phyloP scores from a whole-genome alignment of 2,329 filamentous ascomycete genomes.

The Diaporthe eres region DNA sequence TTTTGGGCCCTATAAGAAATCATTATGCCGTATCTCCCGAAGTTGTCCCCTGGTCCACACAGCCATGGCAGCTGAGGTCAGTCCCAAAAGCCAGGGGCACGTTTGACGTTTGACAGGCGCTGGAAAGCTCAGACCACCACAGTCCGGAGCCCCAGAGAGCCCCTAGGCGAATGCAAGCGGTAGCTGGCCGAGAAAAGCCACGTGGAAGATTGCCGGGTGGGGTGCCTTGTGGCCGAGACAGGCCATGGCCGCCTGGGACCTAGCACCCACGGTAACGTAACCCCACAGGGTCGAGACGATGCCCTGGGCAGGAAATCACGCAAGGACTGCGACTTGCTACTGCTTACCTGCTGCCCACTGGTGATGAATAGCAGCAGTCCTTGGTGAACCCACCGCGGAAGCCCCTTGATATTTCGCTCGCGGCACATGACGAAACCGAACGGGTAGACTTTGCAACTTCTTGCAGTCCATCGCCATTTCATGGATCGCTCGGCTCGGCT shows the following conservation, averaged over 20 bases:
- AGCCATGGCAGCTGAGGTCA: not conserved
- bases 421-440: slow-evolving; percentile 28
- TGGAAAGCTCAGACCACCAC: slow-evolving; percentile 27
- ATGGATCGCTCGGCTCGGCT: slow-evolving; percentile 27
- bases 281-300: slow-evolving; percentile 31
- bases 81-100: slow-evolving; percentile 10
- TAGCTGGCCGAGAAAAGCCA: slow-evolving; percentile 32
- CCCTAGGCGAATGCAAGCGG: slow-evolving; percentile 22
- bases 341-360: slow-evolving; percentile 4
- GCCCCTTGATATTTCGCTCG: slow-evolving; percentile 33
- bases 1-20: not conserved
- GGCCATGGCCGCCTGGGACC: slow-evolving; percentile 8
- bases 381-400: slow-evolving; percentile 22
- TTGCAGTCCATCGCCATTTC: not conserved
- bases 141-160: slow-evolving; percentile 22
- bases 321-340: slow-evolving; percentile 14
- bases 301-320: slow-evolving; percentile 25
- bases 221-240: slow-evolving; percentile 20
- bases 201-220: slow-evolving; percentile 31
- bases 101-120: slow-evolving; percentile 30
- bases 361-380: not conserved
- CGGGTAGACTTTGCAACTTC: not conserved
- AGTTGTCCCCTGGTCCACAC: slow-evolving; percentile 11
- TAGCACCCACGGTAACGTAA: slow-evolving; percentile 15
- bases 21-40: not conserved